Evolutionary conservation across 2,329 filamentous ascomycete species (phyloP), one percentile per base, ranked within the genome.

Genomic region (Hymenoscyphus albidus): DNA sequence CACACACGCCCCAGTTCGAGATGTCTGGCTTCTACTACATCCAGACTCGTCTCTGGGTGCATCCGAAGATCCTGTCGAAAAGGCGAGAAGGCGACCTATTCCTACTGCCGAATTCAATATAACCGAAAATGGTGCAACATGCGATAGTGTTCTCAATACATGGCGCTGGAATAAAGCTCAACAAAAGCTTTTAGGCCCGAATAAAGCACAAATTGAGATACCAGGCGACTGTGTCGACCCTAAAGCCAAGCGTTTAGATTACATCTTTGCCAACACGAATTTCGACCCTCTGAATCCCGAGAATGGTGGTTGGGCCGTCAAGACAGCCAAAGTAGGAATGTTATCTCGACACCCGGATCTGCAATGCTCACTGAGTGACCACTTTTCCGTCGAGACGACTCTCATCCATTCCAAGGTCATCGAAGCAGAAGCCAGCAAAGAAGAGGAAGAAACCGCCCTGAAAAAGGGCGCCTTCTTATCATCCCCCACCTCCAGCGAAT

Each of bases 321-420:
- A 87, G 65, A 82, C 84, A 7, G 88, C 85, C 2, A 83, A 86
- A 59, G 90, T 99, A 1, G 88, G 89, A 65, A 92, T 97, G 87
- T 88, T 86, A 22, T 85, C 89, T 74, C 88, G 91, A 10, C 93
- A 97, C 76, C 91, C 93, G 0, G 85, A 85, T 1, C 81, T 97
- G 1, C 83, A 87, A 67, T 97, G 93, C 78, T 96, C 92, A 1
- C 82, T 98, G 32, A 97, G 93, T 71, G 94, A 99, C 74, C 95
- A 98, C 76, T 98, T 97, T 76, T 93, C 92, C 27, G 90, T 98
- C 62, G 90, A 94, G 75, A 88, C 91, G 5, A 93, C 91, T 0
- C 81, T 98, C 10, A 39, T 71, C 1, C 70, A 72, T 59, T 71
- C 70, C 3, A 69, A 64, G 32, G 57, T 65, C 12, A 40, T 69